Evolutionary conservation across 2,329 filamentous ascomycete genomes (phyloP).

Genomic region (Fusarium hainanense): DNA sequence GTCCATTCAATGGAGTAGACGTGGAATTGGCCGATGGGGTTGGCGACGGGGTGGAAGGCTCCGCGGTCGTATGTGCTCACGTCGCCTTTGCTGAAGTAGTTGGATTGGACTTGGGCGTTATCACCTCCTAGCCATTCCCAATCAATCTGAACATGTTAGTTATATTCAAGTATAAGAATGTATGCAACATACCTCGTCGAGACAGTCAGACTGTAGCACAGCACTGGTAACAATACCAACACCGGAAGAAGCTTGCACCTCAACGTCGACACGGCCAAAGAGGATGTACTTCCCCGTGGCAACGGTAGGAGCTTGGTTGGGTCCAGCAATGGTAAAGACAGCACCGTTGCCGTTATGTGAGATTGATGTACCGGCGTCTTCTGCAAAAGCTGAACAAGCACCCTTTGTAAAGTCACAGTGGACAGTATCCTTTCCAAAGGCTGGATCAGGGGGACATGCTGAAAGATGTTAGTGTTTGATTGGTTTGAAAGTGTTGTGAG

Average conservation of each 20-base stretch:
- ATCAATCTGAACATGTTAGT: constrained; percentile 68
- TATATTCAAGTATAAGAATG: rapidly evolving
- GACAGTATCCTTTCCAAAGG: constrained; percentile 69
- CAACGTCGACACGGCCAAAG: constrained; percentile 80
- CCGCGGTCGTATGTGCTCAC: constrained; percentile 73
- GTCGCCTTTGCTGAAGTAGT: constrained; percentile 83
- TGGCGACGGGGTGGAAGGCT: constrained; percentile 63
- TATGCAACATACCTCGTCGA: constrained; percentile 63
- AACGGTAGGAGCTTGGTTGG: constrained; percentile 70
- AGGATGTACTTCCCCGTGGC: constrained; percentile 82
- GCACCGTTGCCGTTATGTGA: constrained; percentile 47
- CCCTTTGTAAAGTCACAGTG: constrained; percentile 74
- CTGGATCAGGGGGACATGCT: constrained; percentile 71
- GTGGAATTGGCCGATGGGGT: constrained; percentile 64
- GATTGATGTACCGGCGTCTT: constrained; percentile 41
- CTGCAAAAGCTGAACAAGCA: constrained; percentile 54
- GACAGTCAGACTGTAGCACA: constrained; percentile 78
- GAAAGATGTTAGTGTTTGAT: not conserved
- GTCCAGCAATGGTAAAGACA: constrained; percentile 66
- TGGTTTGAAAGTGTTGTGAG: no score
- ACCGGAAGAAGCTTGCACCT: constrained; percentile 76
- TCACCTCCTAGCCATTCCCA: constrained; percentile 84
- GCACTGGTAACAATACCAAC: constrained; percentile 81
- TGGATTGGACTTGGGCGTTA: constrained; percentile 77
- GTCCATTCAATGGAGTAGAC: constrained; percentile 78